Base-by-base conservation (phyloP, 2,329 filamentous ascomycete species). In the Uncinocarpus reesii region DNA sequence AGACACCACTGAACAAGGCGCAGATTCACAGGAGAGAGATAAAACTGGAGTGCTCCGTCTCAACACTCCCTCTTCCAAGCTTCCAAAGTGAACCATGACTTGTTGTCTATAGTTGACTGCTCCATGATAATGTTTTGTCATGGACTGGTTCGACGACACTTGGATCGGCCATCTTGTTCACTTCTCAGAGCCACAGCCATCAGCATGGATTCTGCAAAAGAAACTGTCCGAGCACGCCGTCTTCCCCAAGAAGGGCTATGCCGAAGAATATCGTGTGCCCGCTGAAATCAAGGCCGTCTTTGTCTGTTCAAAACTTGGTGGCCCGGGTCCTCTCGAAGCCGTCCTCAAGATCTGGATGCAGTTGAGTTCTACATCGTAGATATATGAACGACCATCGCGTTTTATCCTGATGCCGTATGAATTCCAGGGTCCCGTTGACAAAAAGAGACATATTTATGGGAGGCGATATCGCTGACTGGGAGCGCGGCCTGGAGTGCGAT, bases 341-440 rank as follows among this genome's bases (percentile, higher is more conserved):
- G 21, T 49, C 7, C 15, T 49, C 13, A 49, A 49, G 23, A 34
- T 49, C 23, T 31, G 32, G 20, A 43, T 49, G 38, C 47, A 49
- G 47, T 49, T n/a, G 20, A 29, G 29, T 43, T 28, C 11, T 28
- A 3, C 2, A 10, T 29, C 35, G 4, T 37, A 20, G 13, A 35
- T 35, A n/a, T n/a, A n/a, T n/a, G n/a, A n/a, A n/a, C 23, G 20
- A 3, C 35, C 20, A 4, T 23, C n/a, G 10, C 4, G 35, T 37
- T 23, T 4, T 21, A 2, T 23, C 18, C 35, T 37, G 20, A 37
- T 37, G 4, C n/a, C n/a, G n/a, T 37, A 21, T 23, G 20, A 4
- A 4, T 23, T 21, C 23, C 10, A 37, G 35, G 23, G 23, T 42
- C n/a, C 40, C 16, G 7, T 18, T 37, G 34, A 18, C 20, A 3